These are phyloP conservation scores for Petasospora rhodanensis DNA, from an alignment of 1,139 yeast species.

Conservation along the genomic window DNA sequence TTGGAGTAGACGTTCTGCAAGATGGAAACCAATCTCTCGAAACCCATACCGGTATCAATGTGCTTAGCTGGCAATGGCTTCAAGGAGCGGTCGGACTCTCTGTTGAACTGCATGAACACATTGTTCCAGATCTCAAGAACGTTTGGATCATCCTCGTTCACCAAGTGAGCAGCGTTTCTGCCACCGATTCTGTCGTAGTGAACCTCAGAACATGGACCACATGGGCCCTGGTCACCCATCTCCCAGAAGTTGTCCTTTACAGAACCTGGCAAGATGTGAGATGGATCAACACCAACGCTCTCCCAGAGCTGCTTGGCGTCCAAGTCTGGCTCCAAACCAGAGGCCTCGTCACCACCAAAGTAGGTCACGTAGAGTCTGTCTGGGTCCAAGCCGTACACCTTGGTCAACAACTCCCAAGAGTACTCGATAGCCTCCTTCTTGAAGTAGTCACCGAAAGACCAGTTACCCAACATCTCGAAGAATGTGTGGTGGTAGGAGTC, in stretches of 20 bases:
- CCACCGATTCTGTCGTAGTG: conserved; percentile 98
- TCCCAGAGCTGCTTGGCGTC: conserved; percentile 91
- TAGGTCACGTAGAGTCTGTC: conserved; percentile 90
- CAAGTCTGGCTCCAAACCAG: conserved; percentile 87
- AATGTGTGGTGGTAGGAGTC: conserved; percentile 98
- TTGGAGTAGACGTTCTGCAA: conserved; percentile 87
- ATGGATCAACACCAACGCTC: conserved; percentile 82
- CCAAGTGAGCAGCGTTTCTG: conserved; percentile 85
- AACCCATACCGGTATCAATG: conserved; percentile 98
- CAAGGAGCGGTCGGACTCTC: conserved; percentile 84
- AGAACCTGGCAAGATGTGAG: conserved; percentile 88
- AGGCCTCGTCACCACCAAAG: conserved; percentile 83
- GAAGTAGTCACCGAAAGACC: conserved; percentile 99
- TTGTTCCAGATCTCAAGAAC: conserved; percentile 97
- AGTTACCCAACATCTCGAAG: conserved; percentile 98
- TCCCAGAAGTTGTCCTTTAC: conserved; percentile 97
- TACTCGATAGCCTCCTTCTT: conserved; percentile 85
- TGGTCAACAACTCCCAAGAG: conserved; percentile 89
- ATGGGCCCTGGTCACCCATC: conserved; percentile 99
- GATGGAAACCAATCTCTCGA: conserved; percentile 92
- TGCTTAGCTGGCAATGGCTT: conserved; percentile 88
- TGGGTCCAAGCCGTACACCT: conserved; percentile 71
- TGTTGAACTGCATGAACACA: conserved; percentile 93
- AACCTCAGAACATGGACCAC: conserved; percentile 98
- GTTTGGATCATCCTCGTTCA: conserved; percentile 95